A percentile compares a stretch with the other conserved stretches of the same genome.
Conservation (phyloP, 169 alveolate genomes). For the Plasmodium relictum region DNA sequence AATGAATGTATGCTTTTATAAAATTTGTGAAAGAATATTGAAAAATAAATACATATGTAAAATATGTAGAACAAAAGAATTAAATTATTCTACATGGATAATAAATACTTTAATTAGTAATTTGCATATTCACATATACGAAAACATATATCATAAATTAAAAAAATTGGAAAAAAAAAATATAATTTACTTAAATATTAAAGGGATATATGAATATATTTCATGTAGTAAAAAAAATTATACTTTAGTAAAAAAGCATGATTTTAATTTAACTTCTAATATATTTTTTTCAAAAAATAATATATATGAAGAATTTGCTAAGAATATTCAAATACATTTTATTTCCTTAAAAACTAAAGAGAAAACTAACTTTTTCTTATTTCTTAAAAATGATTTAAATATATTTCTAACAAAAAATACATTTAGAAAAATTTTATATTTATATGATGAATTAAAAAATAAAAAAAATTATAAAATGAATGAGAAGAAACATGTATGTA, state of each 20-base stretch:
- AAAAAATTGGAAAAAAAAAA: conserved; percentile 8
- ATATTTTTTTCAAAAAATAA: conserved; percentile 46
- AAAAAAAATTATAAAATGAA: conserved; percentile 18
- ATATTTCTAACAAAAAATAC: conserved; percentile 46
- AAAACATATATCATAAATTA: conserved; percentile 12
- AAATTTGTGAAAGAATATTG: neutral
- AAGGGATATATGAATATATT: conserved; percentile 27
- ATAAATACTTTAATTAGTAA: neutral
- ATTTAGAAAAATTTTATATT: conserved; percentile 14
- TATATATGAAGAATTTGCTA: conserved; percentile 56
- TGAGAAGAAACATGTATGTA: neutral
- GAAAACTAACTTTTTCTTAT: conserved; percentile 11
- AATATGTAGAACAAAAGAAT: conserved; percentile 19
- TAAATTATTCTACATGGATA: conserved; percentile 5
- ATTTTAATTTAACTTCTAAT: neutral
- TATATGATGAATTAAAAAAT: conserved; percentile 17
- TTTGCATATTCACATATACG: conserved; percentile 23
- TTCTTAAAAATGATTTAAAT: conserved; percentile 20
- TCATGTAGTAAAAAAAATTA: conserved; percentile 20
- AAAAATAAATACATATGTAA: conserved; percentile 16
- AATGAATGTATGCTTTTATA: conserved; percentile 25
- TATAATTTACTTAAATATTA: conserved; percentile 13
- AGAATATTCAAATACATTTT: conserved; percentile 9
- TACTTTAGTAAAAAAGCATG: conserved; percentile 14
- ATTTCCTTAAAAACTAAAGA: conserved; percentile 6